Conservation (phyloP, 108 stramenopile species). For the Aurantiochytrium sp. region DNA sequence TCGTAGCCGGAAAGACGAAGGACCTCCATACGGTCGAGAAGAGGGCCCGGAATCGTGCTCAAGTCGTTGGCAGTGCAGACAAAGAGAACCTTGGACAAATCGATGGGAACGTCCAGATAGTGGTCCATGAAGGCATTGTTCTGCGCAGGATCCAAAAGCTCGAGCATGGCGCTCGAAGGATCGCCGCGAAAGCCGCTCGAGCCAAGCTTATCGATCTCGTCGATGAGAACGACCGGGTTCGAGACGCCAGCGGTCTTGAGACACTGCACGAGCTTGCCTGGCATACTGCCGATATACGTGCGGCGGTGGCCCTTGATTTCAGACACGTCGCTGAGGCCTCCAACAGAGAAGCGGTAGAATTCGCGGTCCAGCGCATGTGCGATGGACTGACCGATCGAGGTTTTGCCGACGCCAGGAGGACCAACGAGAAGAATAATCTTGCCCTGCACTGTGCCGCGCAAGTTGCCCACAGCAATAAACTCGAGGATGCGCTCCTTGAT, state of each 20-base stretch:
- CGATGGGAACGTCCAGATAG: constrained; percentile 94
- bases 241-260: constrained; percentile 70
- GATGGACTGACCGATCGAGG: constrained; percentile 78
- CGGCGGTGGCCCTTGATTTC: constrained; percentile 97
- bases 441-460: constrained; percentile 77
- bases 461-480: constrained; percentile 93
- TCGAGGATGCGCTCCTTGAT: constrained; percentile 91
- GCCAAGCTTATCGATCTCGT: constrained; percentile 96
- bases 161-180: constrained; percentile 85
- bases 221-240: constrained; percentile 90
- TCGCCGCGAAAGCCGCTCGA: constrained; percentile 74
- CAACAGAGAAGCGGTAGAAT: constrained; percentile 91
- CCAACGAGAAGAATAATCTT: constrained; percentile 89
- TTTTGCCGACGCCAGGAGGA: constrained; percentile 85
- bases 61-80: constrained; percentile 94
- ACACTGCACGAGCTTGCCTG: constrained; percentile 90
- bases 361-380: constrained; percentile 79
- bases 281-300: constrained; percentile 97
- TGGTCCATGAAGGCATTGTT: constrained; percentile 84
- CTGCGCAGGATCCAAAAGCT: constrained; percentile 80
- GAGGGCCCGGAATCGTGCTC: constrained; percentile 83
- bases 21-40: constrained; percentile 95
- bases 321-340: constrained; percentile 81
- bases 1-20: constrained; percentile 93
- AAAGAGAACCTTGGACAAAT: constrained; percentile 89